Evolutionary conservation across 1,284 basidiomycete genomes (phyloP), one percentile per base, ranked within the genome.

Genomic region (Fomes fomentarius): DNA sequence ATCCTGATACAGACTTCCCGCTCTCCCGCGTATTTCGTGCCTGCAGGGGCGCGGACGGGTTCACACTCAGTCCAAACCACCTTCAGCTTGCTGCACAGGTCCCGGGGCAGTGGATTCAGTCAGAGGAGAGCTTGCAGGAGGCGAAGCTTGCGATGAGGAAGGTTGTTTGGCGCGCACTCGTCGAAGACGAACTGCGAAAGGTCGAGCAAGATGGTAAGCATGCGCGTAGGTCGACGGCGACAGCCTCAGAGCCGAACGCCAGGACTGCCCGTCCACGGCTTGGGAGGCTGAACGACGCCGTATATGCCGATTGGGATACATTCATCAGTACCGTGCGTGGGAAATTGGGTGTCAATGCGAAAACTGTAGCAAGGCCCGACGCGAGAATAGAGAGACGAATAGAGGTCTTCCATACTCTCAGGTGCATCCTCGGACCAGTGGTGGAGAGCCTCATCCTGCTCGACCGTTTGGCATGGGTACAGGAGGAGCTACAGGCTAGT

Each of bases 151-250:
- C 85, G 1, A 69, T 85, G 37, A 75, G 79, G 22, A 89, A 89
- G 64, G 78, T 89, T 30, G 78, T 81, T 9, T 90, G 84, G 78
- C 74, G 87, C 15, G 85, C 86, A 1, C 70, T 88, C 24, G 61
- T 73, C 5, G 65, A 67, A 42, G 61, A 61, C 12, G 47, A 61
- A 17, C 51, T 64, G 38, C 41, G 43, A 11, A 25, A 12, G 7
- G 28, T 30, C 28, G 7, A 51, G 44, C 34, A 35, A 26, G 22
- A 1, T 22, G 38, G 21, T n/a, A 30, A 7, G 28, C 28, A 30
- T 7, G 34, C 10, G 9, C 37, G 17, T 39, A 5, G 6, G 19
- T 24, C 15, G 38, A 37, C 14, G 6, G 17, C 5, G 38, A 12
- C 21, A 21, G 38, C 42, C 19, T 34, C 31, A 5, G 17, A 34